Evolutionary conservation across 805 yeast species (phyloP).

Genomic region (Kazachstania africana): DNA sequence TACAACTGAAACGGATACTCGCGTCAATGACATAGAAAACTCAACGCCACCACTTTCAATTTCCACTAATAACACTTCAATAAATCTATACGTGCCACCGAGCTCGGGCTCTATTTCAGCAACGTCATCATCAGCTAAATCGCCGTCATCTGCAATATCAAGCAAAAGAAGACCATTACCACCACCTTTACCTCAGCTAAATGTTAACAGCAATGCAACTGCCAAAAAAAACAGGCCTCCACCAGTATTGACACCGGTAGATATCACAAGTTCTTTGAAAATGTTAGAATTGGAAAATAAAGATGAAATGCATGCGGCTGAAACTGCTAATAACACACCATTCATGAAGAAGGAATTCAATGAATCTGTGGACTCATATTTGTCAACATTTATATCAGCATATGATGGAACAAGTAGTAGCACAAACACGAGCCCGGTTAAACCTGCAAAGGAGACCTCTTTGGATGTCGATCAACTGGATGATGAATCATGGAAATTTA

Average conservation of each 20-base stretch:
- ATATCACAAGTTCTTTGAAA: background rate
- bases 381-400: slow-evolving; percentile 15
- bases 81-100: too few relatives aligned
- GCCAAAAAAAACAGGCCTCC: too few relatives aligned
- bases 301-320: too few relatives aligned
- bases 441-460: slow-evolving; percentile 1
- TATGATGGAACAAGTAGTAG: slow-evolving; percentile 15
- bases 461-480: slow-evolving; percentile 43
- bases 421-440: slow-evolving; percentile 7
- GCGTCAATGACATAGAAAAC: too few relatives aligned
- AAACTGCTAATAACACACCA: background rate
- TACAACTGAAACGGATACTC: background rate
- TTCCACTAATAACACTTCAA: too few relatives aligned
- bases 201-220: background rate
- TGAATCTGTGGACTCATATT: slow-evolving; percentile 13
- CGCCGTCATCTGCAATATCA: slow-evolving; percentile 2
- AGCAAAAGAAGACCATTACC: slow-evolving; percentile 19
- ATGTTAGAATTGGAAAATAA: too few relatives aligned
- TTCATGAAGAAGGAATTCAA: background rate
- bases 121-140: background rate
- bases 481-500: slow-evolving; percentile 62
- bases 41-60: too few relatives aligned
- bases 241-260: slow-evolving; percentile 1
- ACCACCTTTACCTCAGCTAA: slow-evolving; percentile 16
- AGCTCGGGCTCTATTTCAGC: too few relatives aligned